Conservation (phyloP, 345 rosid genomes). For the Ceriops decandra region DNA sequence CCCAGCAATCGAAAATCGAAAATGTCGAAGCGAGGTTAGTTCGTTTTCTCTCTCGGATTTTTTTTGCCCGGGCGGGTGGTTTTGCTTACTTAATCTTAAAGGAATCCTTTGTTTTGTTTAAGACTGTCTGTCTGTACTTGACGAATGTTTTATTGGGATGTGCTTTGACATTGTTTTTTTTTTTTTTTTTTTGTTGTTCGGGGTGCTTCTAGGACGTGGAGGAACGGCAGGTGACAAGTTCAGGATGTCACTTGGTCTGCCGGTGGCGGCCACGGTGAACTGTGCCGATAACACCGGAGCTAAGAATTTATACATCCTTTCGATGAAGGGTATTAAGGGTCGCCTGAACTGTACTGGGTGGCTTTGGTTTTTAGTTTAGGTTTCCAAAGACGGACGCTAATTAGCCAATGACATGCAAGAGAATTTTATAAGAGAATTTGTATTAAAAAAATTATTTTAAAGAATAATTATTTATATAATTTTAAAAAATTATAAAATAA, state of each 20-base stretch:
- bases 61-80: too few species aligned
- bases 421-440: too few species aligned
- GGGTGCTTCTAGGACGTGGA: constrained; percentile 59
- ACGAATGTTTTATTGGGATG: too few species aligned
- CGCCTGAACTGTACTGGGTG: constrained; percentile 54
- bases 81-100: too few species aligned
- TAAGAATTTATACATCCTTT: constrained; percentile 88
- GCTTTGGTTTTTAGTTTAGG: not conserved
- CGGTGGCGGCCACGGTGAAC: constrained; percentile 96
- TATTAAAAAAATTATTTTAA: too few species aligned
- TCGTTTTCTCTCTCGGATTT: not conserved
- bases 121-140: too few species aligned
- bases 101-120: too few species aligned
- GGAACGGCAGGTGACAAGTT: constrained; percentile 94
- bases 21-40: constrained; percentile 90
- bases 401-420: too few species aligned
- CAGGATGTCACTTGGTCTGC: constrained; percentile 96
- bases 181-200: too few species aligned
- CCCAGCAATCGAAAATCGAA: constrained; percentile 51
- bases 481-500: too few species aligned
- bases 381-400: not conserved
- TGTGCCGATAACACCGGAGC: constrained; percentile 98
- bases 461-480: too few species aligned
- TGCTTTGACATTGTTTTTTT: too few species aligned
- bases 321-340: constrained; percentile 91